A percentile compares a stretch with the other conserved stretches of the same genome.
Evolutionary conservation across 2,329 filamentous ascomycete genomes (phyloP).

Genomic region (Gnomoniopsis sp.): DNA sequence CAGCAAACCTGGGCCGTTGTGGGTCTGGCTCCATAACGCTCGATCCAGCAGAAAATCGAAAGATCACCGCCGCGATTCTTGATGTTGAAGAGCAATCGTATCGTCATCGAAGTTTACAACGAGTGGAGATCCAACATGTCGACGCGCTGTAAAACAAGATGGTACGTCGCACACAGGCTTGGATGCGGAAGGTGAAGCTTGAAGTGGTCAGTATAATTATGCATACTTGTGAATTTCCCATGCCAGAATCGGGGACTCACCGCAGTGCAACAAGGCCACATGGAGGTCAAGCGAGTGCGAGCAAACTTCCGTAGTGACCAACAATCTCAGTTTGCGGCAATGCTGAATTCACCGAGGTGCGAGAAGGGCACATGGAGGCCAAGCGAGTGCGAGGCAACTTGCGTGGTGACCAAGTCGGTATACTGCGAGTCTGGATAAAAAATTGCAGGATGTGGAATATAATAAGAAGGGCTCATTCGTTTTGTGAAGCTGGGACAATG

Average conservation of each 20-base stretch:
- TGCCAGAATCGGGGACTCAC: neutral
- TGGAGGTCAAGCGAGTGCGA: neutral
- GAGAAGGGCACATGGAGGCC: neutral
- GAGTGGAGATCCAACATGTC: neutral
- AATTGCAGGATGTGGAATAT: too few species aligned
- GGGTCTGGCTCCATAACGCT: neutral
- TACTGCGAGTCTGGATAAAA: too few species aligned
- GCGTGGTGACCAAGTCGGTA: too few species aligned
- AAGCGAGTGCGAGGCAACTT: neutral
- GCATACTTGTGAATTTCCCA: neutral
- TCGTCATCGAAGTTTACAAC: neutral
- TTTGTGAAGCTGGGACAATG: neutral
- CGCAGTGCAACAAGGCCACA: neutral
- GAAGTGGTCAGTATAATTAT: neutral
- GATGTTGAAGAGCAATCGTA: neutral
- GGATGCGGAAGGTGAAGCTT: neutral
- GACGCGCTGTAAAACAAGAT: neutral
- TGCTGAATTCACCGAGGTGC: neutral
- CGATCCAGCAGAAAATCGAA: neutral
- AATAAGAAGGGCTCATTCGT: too few species aligned
- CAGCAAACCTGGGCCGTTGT: neutral
- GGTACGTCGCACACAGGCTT: neutral
- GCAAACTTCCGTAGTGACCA: neutral
- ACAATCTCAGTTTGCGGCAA: too few species aligned
- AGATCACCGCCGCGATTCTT: conserved; percentile 1